Conservation (phyloP, 179 eudicot genomes). For the Beta lomatogona region DNA sequence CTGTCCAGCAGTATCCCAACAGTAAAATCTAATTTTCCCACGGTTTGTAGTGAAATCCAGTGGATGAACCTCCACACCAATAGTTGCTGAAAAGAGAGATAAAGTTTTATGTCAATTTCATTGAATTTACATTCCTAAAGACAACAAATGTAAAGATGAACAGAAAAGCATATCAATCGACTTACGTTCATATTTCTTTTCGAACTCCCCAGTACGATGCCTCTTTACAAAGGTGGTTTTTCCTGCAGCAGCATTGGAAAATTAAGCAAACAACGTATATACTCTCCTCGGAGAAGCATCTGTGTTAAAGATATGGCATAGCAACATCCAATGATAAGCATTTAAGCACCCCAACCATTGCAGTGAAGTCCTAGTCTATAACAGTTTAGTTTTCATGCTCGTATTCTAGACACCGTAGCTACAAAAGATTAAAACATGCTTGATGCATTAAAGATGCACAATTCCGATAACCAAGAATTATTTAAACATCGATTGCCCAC, state of each 20-base stretch:
- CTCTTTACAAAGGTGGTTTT: slow-evolving; percentile 62
- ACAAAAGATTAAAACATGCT: neutral
- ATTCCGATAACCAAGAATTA: neutral
- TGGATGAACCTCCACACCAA: slow-evolving; percentile 71
- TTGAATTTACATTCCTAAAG: neutral
- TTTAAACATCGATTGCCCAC: neutral
- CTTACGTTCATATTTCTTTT: slow-evolving; percentile 64
- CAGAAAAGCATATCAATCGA: too few relatives aligned
- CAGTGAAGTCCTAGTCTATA: neutral
- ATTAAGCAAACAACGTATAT: neutral
- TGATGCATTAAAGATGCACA: neutral
- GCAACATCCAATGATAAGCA: neutral
- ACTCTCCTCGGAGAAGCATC: neutral
- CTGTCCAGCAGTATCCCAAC: slow-evolving; percentile 78
- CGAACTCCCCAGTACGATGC: slow-evolving; percentile 61
- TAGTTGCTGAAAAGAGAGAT: slow-evolving; percentile 43
- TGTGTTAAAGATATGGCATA: neutral
- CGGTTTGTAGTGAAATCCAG: slow-evolving; percentile 54
- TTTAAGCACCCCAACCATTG: neutral
- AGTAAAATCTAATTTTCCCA: slow-evolving; percentile 55
- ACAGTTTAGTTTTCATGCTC: neutral
- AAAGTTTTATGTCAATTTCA: neutral
- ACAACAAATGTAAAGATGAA: neutral
- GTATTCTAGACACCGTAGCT: neutral
- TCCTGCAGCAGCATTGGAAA: slow-evolving; percentile 32